These are phyloP conservation scores for Theobroma cacao DNA, from an alignment of 345 rosid species.

Conservation along the genomic window DNA sequence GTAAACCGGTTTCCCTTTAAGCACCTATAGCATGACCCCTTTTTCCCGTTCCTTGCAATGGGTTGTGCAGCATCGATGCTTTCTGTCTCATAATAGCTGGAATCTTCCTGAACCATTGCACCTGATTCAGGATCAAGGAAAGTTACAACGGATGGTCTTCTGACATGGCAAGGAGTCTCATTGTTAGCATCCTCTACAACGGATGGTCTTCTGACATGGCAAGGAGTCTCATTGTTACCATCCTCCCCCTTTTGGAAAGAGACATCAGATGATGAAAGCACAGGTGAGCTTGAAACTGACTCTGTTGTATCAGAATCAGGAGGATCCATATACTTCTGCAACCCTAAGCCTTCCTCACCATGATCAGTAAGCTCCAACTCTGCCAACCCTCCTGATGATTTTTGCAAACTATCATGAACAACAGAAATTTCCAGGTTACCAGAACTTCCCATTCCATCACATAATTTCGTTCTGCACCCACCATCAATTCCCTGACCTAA, in stretches of 20 bases:
- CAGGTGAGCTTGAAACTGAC: conserved; percentile 28
- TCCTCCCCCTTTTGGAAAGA: conserved; percentile 39
- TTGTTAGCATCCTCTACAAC: conserved; percentile 37
- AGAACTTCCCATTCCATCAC: conserved; percentile 24
- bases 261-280: conserved; percentile 36
- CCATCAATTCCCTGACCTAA: conserved; percentile 14
- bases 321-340: conserved; percentile 30
- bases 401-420: conserved; percentile 16
- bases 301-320: conserved; percentile 21
- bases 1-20: conserved; percentile 56
- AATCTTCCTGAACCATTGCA: conserved; percentile 35
- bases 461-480: conserved; percentile 4
- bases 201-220: conserved; percentile 40
- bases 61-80: conserved; percentile 28
- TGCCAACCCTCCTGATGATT: conserved; percentile 19
- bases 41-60: conserved; percentile 64
- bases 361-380: conserved; percentile 10
- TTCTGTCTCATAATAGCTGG: conserved; percentile 32
- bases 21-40: conserved; percentile 80
- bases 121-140: conserved; percentile 50
- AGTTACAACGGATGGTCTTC: conserved; percentile 47
- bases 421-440: conserved; percentile 18
- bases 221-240: conserved; percentile 20
- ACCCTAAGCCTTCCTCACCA: conserved; percentile 8
- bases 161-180: conserved; percentile 31